Base-by-base conservation (phyloP, 345 rosid species). In the Mangifera indica region DNA sequence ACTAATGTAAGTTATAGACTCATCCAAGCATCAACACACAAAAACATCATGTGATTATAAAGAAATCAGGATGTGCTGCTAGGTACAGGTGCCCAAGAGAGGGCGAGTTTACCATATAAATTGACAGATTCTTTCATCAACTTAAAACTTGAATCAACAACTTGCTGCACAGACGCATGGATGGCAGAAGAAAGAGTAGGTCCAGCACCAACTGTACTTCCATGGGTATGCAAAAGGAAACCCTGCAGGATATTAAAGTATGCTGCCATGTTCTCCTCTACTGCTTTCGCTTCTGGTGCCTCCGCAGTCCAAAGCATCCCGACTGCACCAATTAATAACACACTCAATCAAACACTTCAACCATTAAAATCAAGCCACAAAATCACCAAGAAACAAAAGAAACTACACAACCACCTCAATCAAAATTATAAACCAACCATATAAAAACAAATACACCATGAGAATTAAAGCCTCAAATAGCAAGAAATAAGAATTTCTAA, bases 231-330 rank as follows among this genome's bases (percentile, higher is more conserved):
- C 79, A 94, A 80, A 69, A 92, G 81, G 72, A 94, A 85, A 63
- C 97, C 99, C 80, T 94, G 98, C 64, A 92, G 79, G 21, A 83
- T 74, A 60, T 94, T 92, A 78, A 89, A 87, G 83, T 82, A 92
- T 1, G 88, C 72, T 52, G 64, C 77, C 87, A 94, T 88, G 58
- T 85, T 87, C 84, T 89, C 97, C 72, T 87, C 87, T 42, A 94
- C 51, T 71, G 79, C 82, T 83, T 87, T 87, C 72, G 89, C 87
- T 76, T 87, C 83, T 24, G 93, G 96, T 67, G 72, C 57, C 70
- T 87, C 86, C 51, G 90, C 98, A 60, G 76, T 84, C 99, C 98
- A 94, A 70, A 94, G 81, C 97, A 94, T 90, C 80, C 99, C 99
- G 51, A 81, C 99, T 94, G 79, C 67, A 73, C 18, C 0, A 60